Conservation (phyloP, 495 filamentous ascomycete species). For the Aspergillus campestris region DNA sequence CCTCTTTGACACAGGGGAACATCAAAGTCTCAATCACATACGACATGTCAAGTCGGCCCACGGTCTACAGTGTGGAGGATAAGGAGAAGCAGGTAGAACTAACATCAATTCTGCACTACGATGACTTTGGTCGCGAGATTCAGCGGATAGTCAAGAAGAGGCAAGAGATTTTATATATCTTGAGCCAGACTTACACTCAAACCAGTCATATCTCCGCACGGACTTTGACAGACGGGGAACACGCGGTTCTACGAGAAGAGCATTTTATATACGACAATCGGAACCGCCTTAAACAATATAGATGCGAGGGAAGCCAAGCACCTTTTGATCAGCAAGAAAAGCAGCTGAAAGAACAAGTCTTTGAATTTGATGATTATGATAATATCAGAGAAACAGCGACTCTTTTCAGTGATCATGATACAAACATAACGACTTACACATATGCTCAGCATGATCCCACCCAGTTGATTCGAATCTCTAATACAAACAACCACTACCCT, state of each 20-base stretch:
- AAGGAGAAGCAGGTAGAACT: not conserved
- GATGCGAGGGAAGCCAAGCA: not conserved
- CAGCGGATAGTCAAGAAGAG: not conserved
- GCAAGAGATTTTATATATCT: not conserved
- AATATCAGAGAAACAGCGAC: not conserved
- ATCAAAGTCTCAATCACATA: not conserved
- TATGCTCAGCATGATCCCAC: not conserved
- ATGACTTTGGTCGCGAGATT: conserved; percentile 5
- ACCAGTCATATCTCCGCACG: not conserved
- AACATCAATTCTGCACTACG: not conserved
- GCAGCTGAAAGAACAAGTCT: not conserved
- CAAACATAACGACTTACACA: not conserved
- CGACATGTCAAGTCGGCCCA: not conserved
- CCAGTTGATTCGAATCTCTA: conserved; percentile 1
- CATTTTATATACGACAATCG: conserved; percentile 1
- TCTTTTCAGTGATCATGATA: not conserved
- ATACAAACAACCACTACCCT: not conserved
- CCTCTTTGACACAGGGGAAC: not conserved
- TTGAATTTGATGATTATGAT: not conserved
- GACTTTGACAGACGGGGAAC: not conserved
- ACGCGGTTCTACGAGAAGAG: not conserved
- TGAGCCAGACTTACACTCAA: not conserved
- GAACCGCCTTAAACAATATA: not conserved
- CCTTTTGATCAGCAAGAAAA: not conserved
- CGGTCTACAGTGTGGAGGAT: not conserved